Percentiles rank a stretch among this genome's conserved stretches.
phyloP scores from a whole-genome alignment of 148 eudicot species.

The Spergularia marina region DNA sequence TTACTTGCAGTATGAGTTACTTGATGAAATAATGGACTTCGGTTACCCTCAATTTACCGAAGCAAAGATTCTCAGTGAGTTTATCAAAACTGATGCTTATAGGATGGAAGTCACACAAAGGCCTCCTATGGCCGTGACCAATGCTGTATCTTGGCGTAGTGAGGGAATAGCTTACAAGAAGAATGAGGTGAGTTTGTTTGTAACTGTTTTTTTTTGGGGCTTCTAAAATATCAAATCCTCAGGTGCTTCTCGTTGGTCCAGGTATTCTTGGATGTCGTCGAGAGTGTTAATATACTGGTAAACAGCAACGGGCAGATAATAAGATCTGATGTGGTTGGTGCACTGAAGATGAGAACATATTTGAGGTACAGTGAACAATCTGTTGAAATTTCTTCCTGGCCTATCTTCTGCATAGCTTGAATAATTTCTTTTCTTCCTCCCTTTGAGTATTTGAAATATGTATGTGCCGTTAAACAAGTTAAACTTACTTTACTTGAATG shows the following conservation, averaged over 20 bases:
- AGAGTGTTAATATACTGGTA: constrained; percentile 96
- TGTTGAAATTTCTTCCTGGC: neutral
- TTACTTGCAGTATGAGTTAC: constrained; percentile 78
- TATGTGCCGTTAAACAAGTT: neutral
- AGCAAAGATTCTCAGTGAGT: constrained; percentile 94
- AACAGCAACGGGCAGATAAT: constrained; percentile 97
- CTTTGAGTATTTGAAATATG: neutral
- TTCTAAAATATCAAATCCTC: neutral
- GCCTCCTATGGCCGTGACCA: constrained; percentile 99
- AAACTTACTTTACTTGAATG: neutral
- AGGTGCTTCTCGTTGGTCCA: constrained; percentile 27
- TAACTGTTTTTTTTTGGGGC: neutral
- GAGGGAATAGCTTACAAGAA: constrained; percentile 92
- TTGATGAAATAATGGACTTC: constrained; percentile 98
- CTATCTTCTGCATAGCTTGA: neutral
- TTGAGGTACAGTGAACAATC: constrained; percentile 50
- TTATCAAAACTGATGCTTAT: constrained; percentile 96
- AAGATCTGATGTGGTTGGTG: constrained; percentile 95
- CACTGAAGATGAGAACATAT: constrained; percentile 92
- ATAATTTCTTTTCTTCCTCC: neutral
- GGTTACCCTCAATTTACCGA: constrained; percentile 98
- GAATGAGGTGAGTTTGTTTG: constrained; percentile 61
- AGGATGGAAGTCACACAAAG: constrained; percentile 97
- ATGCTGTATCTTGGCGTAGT: constrained; percentile 99
- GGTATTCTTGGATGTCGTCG: constrained; percentile 98